Conservation (phyloP, 345 rosid genomes). For the Cardamine chenopodiifolia region DNA sequence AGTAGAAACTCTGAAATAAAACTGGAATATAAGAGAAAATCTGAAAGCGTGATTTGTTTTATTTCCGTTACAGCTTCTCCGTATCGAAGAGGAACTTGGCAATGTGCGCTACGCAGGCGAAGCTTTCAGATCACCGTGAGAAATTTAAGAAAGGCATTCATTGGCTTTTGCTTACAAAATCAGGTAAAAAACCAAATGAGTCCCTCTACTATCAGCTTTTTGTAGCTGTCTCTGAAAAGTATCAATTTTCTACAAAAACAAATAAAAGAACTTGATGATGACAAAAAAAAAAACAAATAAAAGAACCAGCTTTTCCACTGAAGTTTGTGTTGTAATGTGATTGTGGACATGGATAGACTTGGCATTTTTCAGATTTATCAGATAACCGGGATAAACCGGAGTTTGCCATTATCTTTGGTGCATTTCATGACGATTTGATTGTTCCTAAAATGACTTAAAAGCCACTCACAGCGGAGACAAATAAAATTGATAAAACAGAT, state of each 20-base stretch:
- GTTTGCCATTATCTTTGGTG: not conserved
- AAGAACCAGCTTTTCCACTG: constrained; percentile 13
- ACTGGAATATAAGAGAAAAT: not conserved
- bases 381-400: constrained; percentile 21
- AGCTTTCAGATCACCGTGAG: constrained; percentile 85
- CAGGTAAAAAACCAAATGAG: constrained; percentile 19
- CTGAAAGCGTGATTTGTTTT: constrained; percentile 10
- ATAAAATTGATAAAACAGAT: too few relatives aligned
- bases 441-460: not conserved
- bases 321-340: constrained; percentile 23
- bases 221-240: constrained; percentile 13
- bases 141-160: constrained; percentile 22
- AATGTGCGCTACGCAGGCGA: constrained; percentile 82
- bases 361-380: constrained; percentile 8
- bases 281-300: constrained; percentile 18
- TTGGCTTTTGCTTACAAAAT: constrained; percentile 27
- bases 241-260: not conserved
- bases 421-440: not conserved
- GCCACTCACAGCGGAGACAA: not conserved
- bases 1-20: not conserved
- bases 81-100: constrained; percentile 95
- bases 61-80: constrained; percentile 73
- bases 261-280: constrained; percentile 14
- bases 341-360: constrained; percentile 3
- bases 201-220: constrained; percentile 10